Base-by-base conservation (phyloP, 1,284 basidiomycete genomes). In the Veloboletus limbatus region DNA sequence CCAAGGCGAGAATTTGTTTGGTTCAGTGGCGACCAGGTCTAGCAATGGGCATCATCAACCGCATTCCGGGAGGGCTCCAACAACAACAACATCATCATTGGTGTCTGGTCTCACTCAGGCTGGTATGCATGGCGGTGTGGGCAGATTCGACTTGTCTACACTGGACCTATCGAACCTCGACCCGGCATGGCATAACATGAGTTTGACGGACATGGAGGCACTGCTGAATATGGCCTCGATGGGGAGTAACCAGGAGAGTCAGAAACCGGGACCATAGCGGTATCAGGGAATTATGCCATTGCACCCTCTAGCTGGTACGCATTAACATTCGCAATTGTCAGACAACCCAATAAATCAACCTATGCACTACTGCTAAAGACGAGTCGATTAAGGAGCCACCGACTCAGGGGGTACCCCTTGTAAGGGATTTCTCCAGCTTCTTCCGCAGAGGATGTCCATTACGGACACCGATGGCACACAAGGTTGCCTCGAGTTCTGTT, bases 371-470 rank as follows among this genome's bases (percentile, higher is more conserved):
- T 31, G 25, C 27, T 18, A 40, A 40, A 44, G 37, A 42, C 27
- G 32, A 22, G 21, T 37, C 9, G 9, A 47, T 20, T 17, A 37
- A 21, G 28, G 20, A 36, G 10, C 33, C 27, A n/a, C 16, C 20
- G 14, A 43, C 35, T 59, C 43, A 51, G 11, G 48, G 47, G 17
- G 28, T 48, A 17, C 43, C 49, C 17, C 47, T 51, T 26, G 49
- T 44, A 21, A 69, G 52, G 55, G 70, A 80, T 60, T 77, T 85
- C 46, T 81, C 81, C 46, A 88, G 57, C 54, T 73, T 81, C 65
- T 79, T 86, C 32, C 82, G 77, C 43, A 88, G 65, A 13, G 77
- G 73, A 59, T 86, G 83, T 45, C 82, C 80, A 37, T 73, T 64
- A 28, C 75, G 78, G 33, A 88, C 68, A 18, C 85, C 85, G 28